phyloP scores from a whole-genome alignment of 2,329 filamentous ascomycete species.

The Stenocarpella maydis region DNA sequence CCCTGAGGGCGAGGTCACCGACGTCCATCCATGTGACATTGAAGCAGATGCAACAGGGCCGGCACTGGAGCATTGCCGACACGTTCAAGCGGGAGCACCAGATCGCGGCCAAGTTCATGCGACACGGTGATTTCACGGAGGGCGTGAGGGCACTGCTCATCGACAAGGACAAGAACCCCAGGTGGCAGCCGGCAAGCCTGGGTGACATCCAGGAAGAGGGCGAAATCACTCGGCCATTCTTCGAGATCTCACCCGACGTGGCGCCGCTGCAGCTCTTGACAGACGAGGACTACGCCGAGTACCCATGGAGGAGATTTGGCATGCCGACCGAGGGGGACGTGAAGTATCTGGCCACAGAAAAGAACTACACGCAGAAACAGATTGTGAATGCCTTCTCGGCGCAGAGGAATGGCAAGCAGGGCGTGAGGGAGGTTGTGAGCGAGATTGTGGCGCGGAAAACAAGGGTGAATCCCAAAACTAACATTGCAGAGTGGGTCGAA shows the following conservation, averaged over 20 bases:
- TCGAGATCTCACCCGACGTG: constrained; percentile 58
- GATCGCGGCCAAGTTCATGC: constrained; percentile 90
- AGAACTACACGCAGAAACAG: constrained; percentile 57
- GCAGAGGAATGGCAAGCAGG: constrained; percentile 69
- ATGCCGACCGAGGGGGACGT: constrained; percentile 77
- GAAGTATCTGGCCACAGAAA: constrained; percentile 51
- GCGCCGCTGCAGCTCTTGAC: constrained; percentile 68
- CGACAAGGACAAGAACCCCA: constrained; percentile 68
- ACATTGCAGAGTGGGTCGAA: constrained; percentile 40
- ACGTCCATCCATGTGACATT: constrained; percentile 87
- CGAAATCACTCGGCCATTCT: constrained; percentile 72
- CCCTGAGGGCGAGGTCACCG: constrained; percentile 81
- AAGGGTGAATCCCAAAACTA: constrained; percentile 37
- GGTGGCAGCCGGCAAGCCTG: constrained; percentile 80
- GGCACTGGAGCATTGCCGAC: constrained; percentile 78
- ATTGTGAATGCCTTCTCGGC: constrained; percentile 70
- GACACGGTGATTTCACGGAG: constrained; percentile 87
- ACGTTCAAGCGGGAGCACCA: constrained; percentile 87
- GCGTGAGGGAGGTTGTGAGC: constrained; percentile 71
- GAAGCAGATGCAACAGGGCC: constrained; percentile 79
- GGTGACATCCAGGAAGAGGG: constrained; percentile 67
- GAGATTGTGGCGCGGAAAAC: constrained; percentile 75
- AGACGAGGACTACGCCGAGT: constrained; percentile 70
- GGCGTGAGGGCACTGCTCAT: constrained; percentile 86
- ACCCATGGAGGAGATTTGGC: constrained; percentile 75